phyloP scores from a whole-genome alignment of 2,329 filamentous ascomycete species.

The Cladophialophora psammophila region DNA sequence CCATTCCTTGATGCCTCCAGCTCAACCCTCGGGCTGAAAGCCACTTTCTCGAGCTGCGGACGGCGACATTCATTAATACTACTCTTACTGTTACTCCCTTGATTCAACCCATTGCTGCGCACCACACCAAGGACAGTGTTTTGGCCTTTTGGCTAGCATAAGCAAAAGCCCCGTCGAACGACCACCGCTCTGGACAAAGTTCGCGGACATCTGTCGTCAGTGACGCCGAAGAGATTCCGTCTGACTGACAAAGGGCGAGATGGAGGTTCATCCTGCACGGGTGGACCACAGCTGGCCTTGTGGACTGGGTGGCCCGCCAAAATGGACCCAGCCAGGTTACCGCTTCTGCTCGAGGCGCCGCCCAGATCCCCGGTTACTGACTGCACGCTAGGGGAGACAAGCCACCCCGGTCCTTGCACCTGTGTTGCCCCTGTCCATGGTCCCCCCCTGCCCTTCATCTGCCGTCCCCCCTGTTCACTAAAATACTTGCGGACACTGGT shows the following conservation, averaged over 20 bases:
- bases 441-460: slow-evolving; percentile 2
- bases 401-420: neutral
- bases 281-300: neutral
- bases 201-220: neutral
- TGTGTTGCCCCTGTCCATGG: neutral
- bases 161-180: neutral
- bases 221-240: neutral
- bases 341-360: slow-evolving; percentile 7
- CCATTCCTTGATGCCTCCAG: neutral
- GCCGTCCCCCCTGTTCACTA: neutral
- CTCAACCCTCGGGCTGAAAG: neutral
- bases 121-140: neutral
- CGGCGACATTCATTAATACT: neutral
- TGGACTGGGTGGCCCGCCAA: neutral
- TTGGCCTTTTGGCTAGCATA: slow-evolving; percentile 1
- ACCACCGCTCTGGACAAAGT: neutral
- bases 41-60: neutral
- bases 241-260: neutral
- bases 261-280: slow-evolving; percentile 1
- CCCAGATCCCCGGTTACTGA: neutral
- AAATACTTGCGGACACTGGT: neutral
- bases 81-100: neutral
- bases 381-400: neutral
- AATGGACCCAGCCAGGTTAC: slow-evolving; percentile 1
- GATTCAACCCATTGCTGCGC: neutral